Evolutionary conservation across 2,329 filamentous ascomycete genomes (phyloP), one percentile per base, ranked within the genome.

Genomic region (Trichoderma guizhouense): DNA sequence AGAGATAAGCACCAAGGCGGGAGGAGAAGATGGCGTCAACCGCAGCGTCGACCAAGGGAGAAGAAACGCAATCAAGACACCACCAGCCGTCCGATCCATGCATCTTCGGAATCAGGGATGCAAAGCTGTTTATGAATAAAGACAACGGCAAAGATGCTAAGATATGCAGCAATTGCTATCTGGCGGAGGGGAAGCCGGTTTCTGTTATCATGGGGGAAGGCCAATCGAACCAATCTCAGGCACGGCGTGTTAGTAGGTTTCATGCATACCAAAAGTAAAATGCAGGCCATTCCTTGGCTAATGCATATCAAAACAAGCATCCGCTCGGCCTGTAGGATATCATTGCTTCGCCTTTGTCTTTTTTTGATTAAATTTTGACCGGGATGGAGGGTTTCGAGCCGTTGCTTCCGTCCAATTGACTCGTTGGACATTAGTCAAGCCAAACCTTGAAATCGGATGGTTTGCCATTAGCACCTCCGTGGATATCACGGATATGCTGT

Each of bases 201-300:
- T 51, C 57, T 24, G 70, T 62, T 72, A 72, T 72, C 63, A 63
- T 67, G 32, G 64, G 24, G 26, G 15, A 61, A 51, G 32, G 32
- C 21, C 64, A 26, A 63, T 68, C 58, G 21, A 60, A 24, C 71
- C 71, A 72, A 72, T 72, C 71, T 64, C 58, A 51, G 67, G 57
- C 11, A 69, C 67, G 47, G 67, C 67, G 30, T 47, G 58, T 61
- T 39, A 57, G 58, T 30, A 43, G 64, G 32, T 53, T 39, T 64
- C 32, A 67, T 61, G 71, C 62, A 68, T 67, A 63, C 57, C 71
- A 57, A 69, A 69, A 69, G 57, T 62, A 69, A 69, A 30, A 28
- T 69, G 67, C 69, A 66, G 60, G 21, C 69, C 69, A 71, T 71
- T 64, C 69, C 69, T 66, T 71, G 60, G 53, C 61, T 64, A 64